Evolutionary conservation across 768 basidiomycete species (phyloP), one percentile per base, ranked within the genome.

Genomic region (Suillus clintonianus): DNA sequence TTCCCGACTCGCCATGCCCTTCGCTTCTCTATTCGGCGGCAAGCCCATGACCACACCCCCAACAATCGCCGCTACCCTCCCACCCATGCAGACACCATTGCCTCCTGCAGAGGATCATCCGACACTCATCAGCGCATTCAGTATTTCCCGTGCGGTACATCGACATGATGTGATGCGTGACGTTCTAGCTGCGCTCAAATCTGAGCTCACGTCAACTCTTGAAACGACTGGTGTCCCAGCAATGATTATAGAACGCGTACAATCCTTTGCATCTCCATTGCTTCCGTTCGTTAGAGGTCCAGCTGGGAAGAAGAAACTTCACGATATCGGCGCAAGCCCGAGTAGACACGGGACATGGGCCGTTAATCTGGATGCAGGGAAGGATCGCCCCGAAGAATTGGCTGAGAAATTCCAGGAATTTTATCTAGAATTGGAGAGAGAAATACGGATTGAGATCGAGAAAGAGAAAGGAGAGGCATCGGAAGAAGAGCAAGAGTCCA

Each of bases 21-120:
- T 95, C 68, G 89, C 91, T 0, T 89, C 89, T 2, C 81, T 95
- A n/a, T 94, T 93, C 68, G 90, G 87, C 6, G 71, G 77, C 42
- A 69, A 76, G 55, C 63, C 79, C 5, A 67, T 74, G 45, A 76
- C 70, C 17, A 41, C 71, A 27, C 65, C 73, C 22, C 78, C 70
- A 62, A 70, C 69, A 62, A 70, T 69, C 27, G 70, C 77, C 10
- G 74, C 74, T 34, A 68, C 69, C 13, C 75, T 59, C 65, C 76
- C 67, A 68, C 73, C 59, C 45, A 69, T 17, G 2, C 65, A 72
- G 22, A 58, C 70, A 32, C 65, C 79, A 32, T 66, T 76, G 2
- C 62, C 81, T 1, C 53, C 71, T 64, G 63, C 74, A 5, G 70
- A 72, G 41, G 61, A 66, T 14, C 80, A 83, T 47, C 69, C 77